Base-by-base conservation (phyloP, 2,329 filamentous ascomycete genomes). In the Teratosphaeria viscida region DNA sequence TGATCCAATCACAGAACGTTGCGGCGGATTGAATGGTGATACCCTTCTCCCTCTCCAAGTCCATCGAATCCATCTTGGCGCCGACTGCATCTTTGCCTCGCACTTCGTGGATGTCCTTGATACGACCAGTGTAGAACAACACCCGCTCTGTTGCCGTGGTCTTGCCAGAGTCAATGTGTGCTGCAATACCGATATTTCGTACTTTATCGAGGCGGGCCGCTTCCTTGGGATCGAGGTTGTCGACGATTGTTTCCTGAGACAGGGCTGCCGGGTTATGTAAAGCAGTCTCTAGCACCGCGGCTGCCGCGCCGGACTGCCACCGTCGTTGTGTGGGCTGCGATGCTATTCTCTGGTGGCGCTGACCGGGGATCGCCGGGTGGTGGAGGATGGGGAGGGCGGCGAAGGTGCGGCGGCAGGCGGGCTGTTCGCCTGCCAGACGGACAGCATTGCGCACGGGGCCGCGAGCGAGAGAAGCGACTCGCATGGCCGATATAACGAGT, bases 11-110 rank as follows among this genome's bases (percentile, higher is more conserved):
- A 75, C 90, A 95, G 75, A 96, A 99, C 0, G 94, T 99, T 27
- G 94, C 94, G 11, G 94, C 94, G 67, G 92, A 97, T 76, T 99
- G 92, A 71, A 99, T 99, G 60, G 94, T 99, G 74, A 99, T 99
- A 70, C 94, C 94, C 80, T 96, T 96, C 75, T 97, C 94, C 76
- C 94, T 84, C 78, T 99, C 94, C 67, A 99, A 81, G 68, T 99
- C 94, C 94, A 99, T 99, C 29, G 92, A 96, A 79, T 99, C 94
- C 94, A 99, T 99, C 80, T 99, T 99, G 62, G 94, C 94, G 65
- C 94, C 94, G 49, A 96, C 91, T 39, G 89, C 85, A 81, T 99
- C 94, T 72, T 92, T 92, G 61, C 91, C 91, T 71, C 94, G 85
- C 52, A 99, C 94, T 77, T 99, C 94, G 79, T 99, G 94, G 70